Evolutionary conservation across 139 green algal genomes (phyloP).

Genomic region (Volvox reticuliferus): DNA sequence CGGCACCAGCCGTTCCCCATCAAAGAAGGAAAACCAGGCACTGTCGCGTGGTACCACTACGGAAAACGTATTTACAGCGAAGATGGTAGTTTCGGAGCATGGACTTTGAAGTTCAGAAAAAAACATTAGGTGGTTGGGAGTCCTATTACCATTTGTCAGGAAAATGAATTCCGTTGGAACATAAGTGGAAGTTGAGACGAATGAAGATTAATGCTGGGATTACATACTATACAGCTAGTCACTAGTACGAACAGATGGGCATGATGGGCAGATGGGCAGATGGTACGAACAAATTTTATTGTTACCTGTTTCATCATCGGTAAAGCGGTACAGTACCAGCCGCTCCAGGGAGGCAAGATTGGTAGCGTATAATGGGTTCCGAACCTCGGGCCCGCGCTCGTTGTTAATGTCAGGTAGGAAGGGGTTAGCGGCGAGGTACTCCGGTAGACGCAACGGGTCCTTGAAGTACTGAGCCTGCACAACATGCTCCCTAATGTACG

Average conservation of each 20-base stretch:
- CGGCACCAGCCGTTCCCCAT: conserved; percentile 71
- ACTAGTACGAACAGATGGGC: no score
- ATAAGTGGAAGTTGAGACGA: no score
- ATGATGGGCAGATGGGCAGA: no score
- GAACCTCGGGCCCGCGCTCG: conserved; percentile 62
- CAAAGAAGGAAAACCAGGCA: conserved; percentile 84
- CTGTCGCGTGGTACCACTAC: conserved; percentile 84
- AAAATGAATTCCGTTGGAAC: no score
- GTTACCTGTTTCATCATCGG: conserved; percentile 80
- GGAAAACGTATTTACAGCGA: not conserved
- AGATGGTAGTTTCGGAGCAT: no score
- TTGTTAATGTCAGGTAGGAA: conserved; percentile 95
- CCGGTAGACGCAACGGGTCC: conserved; percentile 74
- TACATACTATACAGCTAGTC: no score
- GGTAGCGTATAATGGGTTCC: conserved; percentile 73
- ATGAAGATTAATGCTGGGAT: no score
- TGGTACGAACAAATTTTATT: not conserved
- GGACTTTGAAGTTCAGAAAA: no score
- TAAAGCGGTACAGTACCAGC: conserved; percentile 86
- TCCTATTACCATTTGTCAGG: no score
- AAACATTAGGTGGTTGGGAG: no score
- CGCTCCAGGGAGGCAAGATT: conserved; percentile 82
- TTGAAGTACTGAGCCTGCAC: conserved; percentile 71
- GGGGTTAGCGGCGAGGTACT: conserved; percentile 75
- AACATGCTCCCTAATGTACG: conserved; percentile 76